Base-by-base conservation (phyloP, 352 stramenopile genomes). In the Globisporangium emineosum region DNA sequence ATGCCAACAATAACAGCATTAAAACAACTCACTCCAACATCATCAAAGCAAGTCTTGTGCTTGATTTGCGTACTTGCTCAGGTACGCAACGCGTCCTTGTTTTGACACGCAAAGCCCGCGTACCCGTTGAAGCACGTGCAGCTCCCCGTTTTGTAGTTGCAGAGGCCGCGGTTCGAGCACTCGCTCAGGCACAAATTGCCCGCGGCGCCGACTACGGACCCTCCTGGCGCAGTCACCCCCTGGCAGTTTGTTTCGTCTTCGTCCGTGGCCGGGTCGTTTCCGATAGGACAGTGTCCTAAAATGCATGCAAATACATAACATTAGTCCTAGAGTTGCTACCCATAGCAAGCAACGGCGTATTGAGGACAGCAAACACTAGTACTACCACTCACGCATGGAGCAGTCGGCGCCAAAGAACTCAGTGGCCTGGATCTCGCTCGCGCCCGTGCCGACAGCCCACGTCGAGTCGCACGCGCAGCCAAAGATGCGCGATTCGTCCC, bases 151-250 rank as follows among this genome's bases (percentile, higher is more conserved):
- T 65, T 73, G 71, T 97, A 96, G 77, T 98, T 79, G 72, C 93
- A 98, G 12, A 91, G 71, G 5, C 94, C 93, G 10, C 92, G 88
- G 66, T 97, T 97, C 12, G 85, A 96, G 70, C 93, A 98, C 60
- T 98, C 92, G 17, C 96, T 76, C 40, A 97, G 87, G 67, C 93
- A 98, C 12, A 91, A 43, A 72, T 98, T 98, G 13, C 88, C 88
- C 30, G 66, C 37, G 7, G 43, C 62, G 1, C 90, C 90, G 2
- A 78, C 58, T 0, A 64, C 64, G 10, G 70, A 70, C 3, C 84
- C 75, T 12, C 74, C 81, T 1, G 73, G 65, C 2, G 83, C 71
- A 13, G 65, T 65, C 15, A 78, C 73, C 30, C 77, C 79, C 0
- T 75, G 60, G 64, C 91, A 97, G 43, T 95, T 66, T 9, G 82